Base-by-base conservation (phyloP, 208 protist genomes). In the Crithidia bombi region DNA sequence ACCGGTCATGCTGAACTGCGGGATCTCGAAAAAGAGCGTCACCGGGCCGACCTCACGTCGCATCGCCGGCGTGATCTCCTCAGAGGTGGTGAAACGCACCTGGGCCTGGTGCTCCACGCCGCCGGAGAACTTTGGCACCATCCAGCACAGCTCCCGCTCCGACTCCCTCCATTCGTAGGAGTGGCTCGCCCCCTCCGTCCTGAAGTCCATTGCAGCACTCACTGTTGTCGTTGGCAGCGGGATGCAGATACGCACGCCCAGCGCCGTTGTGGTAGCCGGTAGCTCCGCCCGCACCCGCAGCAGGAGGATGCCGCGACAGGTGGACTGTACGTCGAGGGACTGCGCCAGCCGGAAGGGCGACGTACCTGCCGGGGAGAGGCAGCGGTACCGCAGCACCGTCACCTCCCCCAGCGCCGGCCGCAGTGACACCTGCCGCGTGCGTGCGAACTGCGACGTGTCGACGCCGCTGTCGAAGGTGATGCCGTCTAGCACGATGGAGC, bases 1-100 rank as follows among this genome's bases (percentile, higher is more conserved):
- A 25, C 79, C 84, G 11, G 80, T 85, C 41, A 87, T 52, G 66
- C 71, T 84, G 54, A 87, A 79, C 57, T 97, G 96, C 19, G 94
- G 94, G 25, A 98, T 87, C 73, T 98, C 95, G 82, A 98, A 98
- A n/a, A 81, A 79, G 76, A 98, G 80, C 12, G 80, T 74, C 30
- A 95, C 85, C 5, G 90, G 93, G 6, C 91, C 86, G 30, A 96
- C 68, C 39, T 91, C 73, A 30, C 86, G 78, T 26, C 80, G 65
- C 55, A 85, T 79, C 30, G 64, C 71, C 7, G 72, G 58, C 4
- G 63, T 91, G 41, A 83, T 83, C 9, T 76, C 72, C 26, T 61
- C 61, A 15, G 65, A 30, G 15, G 86, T 84, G 25, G 68, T 78
- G 57, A 97, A 78, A 7, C 72, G 71, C 26, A 92, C 69, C 28